Base-by-base conservation (phyloP, 805 yeast genomes). In the Ogataea pini region DNA sequence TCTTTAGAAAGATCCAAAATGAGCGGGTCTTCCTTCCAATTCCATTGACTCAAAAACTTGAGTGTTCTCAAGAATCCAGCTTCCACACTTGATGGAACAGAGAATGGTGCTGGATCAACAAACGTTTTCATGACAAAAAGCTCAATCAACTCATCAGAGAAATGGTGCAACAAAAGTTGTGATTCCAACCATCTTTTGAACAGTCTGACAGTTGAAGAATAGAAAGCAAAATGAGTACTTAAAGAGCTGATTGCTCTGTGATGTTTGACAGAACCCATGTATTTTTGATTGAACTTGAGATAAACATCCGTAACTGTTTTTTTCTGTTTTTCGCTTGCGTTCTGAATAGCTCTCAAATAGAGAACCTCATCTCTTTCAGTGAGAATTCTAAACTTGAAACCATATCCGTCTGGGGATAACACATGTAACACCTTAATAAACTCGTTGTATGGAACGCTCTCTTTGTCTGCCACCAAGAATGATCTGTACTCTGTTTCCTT, bases 181-280 rank as follows among this genome's bases (percentile, higher is more conserved):
- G 86, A 75, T 54, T 89, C 90, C 49, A 94, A 73, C 98, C 99
- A 94, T 57, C 78, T 78, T 67, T 94, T 94, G 69, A 94, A 85
- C 28, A 91, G 69, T 50, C 99, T 76, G 12, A 87, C 92, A 0
- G 92, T 80, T 6, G 96, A 82, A 1, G 96, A 81, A 59, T 80
- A 86, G 59, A 77, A 81, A 38, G 85, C 88, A 69, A 76, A 87
- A 46, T 86, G 79, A 48, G 82, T 85, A 2, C 89, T 77, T 52
- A 91, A 71, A 8, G 86, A 78, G 45, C 83, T 78, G 13, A 94
- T 73, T 4, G 89, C 79, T 60, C 97, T 78, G 13, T 95, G 85
- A 63, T 94, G 99, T 58, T 87, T 83, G 12, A 85, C 79, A 2
- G 83, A 72, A 1, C 84, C 89, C 55, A 79, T 69, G 60, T 85